phyloP scores from a whole-genome alignment of 208 protist species.

The Leishmania lainsoni region DNA sequence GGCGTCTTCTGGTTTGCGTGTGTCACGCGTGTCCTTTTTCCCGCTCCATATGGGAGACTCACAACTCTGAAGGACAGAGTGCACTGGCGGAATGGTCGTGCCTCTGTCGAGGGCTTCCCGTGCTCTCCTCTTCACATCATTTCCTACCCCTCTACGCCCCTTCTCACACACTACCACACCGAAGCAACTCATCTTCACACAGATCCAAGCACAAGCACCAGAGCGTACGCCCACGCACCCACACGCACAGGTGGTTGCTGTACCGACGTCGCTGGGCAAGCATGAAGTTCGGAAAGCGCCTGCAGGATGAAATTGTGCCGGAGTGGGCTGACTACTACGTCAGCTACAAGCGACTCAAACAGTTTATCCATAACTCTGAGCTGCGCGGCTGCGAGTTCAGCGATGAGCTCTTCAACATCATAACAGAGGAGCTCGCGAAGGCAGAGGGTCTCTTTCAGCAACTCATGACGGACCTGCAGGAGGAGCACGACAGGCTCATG shows the following conservation, averaged over 20 bases:
- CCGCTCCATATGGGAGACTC: neutral
- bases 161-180: neutral
- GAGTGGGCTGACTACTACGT: conserved; percentile 89
- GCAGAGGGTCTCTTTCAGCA: conserved; percentile 74
- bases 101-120: no score
- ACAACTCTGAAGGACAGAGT: neutral
- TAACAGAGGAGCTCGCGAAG: conserved; percentile 74
- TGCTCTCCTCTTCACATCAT: neutral
- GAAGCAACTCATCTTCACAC: neutral
- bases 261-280: neutral
- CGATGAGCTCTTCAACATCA: conserved; percentile 72
- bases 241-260: neutral
- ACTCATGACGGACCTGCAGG: conserved; percentile 77
- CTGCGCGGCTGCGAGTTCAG: conserved; percentile 78
- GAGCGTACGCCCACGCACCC: neutral
- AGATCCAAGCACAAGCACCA: neutral
- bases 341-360: conserved; percentile 88
- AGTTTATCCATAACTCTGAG: conserved; percentile 74
- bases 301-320: conserved; percentile 82
- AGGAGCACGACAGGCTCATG: conserved; percentile 42
- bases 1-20: neutral
- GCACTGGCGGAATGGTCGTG: neutral
- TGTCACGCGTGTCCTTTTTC: neutral
- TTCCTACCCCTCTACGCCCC: neutral
- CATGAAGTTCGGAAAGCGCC: conserved; percentile 93